These are phyloP conservation scores for Cucurbita maxima DNA, from an alignment of 306 rosid species.

Conservation along the genomic window DNA sequence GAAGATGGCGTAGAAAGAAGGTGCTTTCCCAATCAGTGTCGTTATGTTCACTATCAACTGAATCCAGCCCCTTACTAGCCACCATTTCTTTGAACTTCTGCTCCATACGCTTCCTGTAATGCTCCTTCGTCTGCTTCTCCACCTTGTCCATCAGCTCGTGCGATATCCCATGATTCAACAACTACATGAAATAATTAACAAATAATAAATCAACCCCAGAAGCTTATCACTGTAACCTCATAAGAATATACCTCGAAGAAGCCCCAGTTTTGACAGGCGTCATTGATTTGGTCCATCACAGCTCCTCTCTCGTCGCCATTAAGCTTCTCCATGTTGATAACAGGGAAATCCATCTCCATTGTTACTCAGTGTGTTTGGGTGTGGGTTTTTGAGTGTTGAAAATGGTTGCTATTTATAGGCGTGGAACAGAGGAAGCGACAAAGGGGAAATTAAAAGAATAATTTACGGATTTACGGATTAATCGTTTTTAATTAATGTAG, in stretches of 20 bases:
- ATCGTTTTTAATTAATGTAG: too few species aligned
- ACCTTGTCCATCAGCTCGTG: slow-evolving; percentile 65
- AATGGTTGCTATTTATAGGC: neutral
- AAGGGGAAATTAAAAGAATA: neutral
- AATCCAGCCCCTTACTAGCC: slow-evolving; percentile 45
- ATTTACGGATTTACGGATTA: too few species aligned
- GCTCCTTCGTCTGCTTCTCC: slow-evolving; percentile 79
- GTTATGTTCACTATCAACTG: slow-evolving; percentile 37
- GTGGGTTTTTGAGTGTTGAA: neutral
- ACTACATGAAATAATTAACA: slow-evolving; percentile 17
- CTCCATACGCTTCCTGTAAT: slow-evolving; percentile 75
- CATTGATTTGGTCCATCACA: slow-evolving; percentile 54
- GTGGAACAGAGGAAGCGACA: neutral
- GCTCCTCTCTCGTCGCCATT: slow-evolving; percentile 42
- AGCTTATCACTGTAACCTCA: too few species aligned
- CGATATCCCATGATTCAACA: slow-evolving; percentile 79
- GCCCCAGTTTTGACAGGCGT: slow-evolving; percentile 96
- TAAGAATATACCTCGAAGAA: slow-evolving; percentile 54
- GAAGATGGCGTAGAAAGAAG: slow-evolving; percentile 82
- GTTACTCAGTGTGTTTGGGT: neutral
- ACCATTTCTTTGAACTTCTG: slow-evolving; percentile 78
- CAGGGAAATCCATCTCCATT: slow-evolving; percentile 41
- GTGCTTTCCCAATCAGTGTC: slow-evolving; percentile 96
- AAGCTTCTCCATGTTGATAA: slow-evolving; percentile 62
- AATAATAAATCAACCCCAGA: neutral